These are phyloP conservation scores for Trichoderma endophyticum DNA, from an alignment of 2,329 filamentous ascomycete species.

Conservation along the genomic window DNA sequence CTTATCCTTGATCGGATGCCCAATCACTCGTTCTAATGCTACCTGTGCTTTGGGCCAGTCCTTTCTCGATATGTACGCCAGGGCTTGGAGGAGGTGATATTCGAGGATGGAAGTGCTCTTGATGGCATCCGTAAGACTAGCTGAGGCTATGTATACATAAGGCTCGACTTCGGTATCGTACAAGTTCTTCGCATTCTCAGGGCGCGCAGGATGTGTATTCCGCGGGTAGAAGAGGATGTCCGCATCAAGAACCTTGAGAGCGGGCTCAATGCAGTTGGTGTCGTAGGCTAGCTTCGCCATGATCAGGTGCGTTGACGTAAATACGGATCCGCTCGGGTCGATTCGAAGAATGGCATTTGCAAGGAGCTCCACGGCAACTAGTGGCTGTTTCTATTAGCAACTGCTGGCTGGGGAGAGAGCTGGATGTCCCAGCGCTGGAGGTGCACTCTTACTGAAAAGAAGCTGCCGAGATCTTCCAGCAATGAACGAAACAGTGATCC, in stretches of 20 bases:
- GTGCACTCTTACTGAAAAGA: slow-evolving; percentile 41
- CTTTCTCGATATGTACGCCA: slow-evolving; percentile 59
- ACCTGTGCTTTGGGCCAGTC: slow-evolving; percentile 61
- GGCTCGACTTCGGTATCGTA: slow-evolving; percentile 48
- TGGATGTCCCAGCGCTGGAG: background rate
- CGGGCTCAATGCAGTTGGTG: slow-evolving; percentile 50
- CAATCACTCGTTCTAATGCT: slow-evolving; percentile 63
- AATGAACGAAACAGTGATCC: slow-evolving; percentile 43
- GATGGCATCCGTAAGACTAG: slow-evolving; percentile 52
- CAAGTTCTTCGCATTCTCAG: slow-evolving; percentile 37
- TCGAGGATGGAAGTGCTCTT: slow-evolving; percentile 56
- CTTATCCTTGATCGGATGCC: slow-evolving; percentile 61
- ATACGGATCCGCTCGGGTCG: slow-evolving; percentile 63
- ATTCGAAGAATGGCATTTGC: slow-evolving; percentile 58
- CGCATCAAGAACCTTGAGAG: slow-evolving; percentile 60
- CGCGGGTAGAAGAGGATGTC: slow-evolving; percentile 63
- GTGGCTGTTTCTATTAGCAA: slow-evolving; percentile 36
- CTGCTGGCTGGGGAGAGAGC: slow-evolving; percentile 10
- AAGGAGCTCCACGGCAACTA: slow-evolving; percentile 44
- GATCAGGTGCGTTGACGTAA: slow-evolving; percentile 61
- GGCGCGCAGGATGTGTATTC: slow-evolving; percentile 36
- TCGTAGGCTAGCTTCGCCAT: slow-evolving; percentile 59
- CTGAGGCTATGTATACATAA: slow-evolving; percentile 58
- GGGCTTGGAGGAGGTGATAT: slow-evolving; percentile 64
- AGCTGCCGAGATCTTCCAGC: slow-evolving; percentile 39